A percentile compares a stretch with the other conserved stretches of the same genome.
phyloP scores from a whole-genome alignment of 441 rosid species.

The Erodium moschatum region DNA sequence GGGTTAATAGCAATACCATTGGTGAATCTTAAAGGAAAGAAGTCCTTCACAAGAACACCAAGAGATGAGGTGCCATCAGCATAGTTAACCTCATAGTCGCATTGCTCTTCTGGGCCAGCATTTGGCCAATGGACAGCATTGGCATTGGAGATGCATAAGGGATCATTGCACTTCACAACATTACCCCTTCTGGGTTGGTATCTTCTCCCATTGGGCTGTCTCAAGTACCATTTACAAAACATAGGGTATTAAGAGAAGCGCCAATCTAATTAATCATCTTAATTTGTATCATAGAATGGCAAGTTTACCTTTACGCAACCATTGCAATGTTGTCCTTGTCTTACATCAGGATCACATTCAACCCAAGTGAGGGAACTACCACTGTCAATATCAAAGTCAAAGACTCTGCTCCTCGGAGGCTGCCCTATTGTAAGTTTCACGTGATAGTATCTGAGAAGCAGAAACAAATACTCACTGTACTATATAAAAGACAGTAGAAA shows the following conservation, averaged over 20 bases:
- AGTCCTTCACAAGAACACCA: conserved; percentile 45
- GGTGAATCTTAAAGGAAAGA: conserved; percentile 34
- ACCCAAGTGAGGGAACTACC: conserved; percentile 74
- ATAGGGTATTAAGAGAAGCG: neutral
- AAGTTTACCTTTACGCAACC: conserved; percentile 45
- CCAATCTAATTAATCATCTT: neutral
- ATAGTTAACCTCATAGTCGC: conserved; percentile 46
- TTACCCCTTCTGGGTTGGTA: conserved; percentile 43
- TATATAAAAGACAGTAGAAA: conserved; percentile 3
- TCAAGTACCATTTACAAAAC: neutral
- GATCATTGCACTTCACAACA: conserved; percentile 34
- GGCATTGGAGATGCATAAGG: conserved; percentile 26
- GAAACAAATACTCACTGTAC: conserved; percentile 1
- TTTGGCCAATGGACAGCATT: conserved; percentile 13
- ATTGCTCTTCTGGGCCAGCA: conserved; percentile 31
- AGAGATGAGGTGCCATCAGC: conserved; percentile 47
- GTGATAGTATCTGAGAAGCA: conserved; percentile 38
- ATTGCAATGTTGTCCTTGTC: conserved; percentile 31
- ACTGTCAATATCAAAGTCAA: conserved; percentile 56
- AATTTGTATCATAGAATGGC: neutral
- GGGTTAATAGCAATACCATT: conserved; percentile 45
- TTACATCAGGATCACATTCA: conserved; percentile 43
- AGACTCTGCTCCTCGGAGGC: conserved; percentile 38
- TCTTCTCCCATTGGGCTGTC: conserved; percentile 37
- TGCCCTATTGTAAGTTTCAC: conserved; percentile 43